Evolutionary conservation across 140 eudicot species (phyloP).

Genomic region (Cichorium intybus): DNA sequence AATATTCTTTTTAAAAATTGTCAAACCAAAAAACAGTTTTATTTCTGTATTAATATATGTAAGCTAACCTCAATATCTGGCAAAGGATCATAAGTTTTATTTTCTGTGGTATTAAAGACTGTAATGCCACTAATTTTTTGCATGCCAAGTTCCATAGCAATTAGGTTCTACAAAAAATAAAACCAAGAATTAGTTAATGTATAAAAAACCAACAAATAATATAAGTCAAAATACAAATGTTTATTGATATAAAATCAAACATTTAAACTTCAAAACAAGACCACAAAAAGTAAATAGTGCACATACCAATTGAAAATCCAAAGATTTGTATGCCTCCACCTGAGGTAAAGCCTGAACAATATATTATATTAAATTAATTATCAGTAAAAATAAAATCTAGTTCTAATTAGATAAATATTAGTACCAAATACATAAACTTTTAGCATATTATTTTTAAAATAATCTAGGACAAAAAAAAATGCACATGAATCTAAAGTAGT

Average conservation of each 20-base stretch:
- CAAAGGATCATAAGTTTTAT: conserved; percentile 69
- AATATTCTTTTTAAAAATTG: too few relatives aligned
- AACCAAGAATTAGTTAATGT: neutral
- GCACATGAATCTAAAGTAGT: too few relatives aligned
- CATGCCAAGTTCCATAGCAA: conserved; percentile 81
- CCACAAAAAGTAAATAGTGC: neutral
- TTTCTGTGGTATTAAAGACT: conserved; percentile 60
- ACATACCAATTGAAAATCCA: conserved; percentile 73
- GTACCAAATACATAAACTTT: conserved; percentile 4
- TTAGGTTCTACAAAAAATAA: conserved; percentile 65
- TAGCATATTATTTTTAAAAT: too few relatives aligned
- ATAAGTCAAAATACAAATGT: neutral
- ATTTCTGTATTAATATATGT: neutral
- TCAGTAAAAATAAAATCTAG: neutral
- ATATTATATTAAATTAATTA: neutral
- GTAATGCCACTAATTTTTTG: conserved; percentile 90
- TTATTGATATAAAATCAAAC: too few relatives aligned
- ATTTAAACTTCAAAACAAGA: too few relatives aligned
- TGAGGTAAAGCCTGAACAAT: conserved; percentile 64
- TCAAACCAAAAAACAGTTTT: too few relatives aligned
- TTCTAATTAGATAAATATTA: neutral
- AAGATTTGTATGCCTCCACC: conserved; percentile 59
- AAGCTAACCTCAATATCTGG: conserved; percentile 76
- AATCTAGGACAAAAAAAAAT: too few relatives aligned
- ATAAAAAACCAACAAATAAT: neutral